A percentile compares a stretch with the other conserved stretches of the same genome.
Conservation (phyloP, 768 basidiomycete genomes). For the Lenzites betulinus region DNA sequence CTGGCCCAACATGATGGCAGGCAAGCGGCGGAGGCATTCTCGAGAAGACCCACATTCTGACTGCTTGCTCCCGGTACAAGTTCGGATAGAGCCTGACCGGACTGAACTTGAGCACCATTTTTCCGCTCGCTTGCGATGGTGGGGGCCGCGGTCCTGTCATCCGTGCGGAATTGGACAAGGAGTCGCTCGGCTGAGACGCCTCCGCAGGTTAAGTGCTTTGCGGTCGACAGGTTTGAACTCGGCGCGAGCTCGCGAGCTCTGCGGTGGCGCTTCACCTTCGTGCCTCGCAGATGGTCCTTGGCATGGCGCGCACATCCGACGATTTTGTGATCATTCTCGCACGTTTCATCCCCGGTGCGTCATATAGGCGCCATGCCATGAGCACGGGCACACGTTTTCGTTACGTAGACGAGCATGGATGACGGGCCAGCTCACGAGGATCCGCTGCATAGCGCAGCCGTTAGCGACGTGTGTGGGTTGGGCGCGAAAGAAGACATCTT, state of each 20-base stretch:
- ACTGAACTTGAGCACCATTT: slow-evolving; percentile 9
- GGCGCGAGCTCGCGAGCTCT: slow-evolving; percentile 11
- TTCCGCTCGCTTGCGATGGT: slow-evolving; percentile 7
- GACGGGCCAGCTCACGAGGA: neutral
- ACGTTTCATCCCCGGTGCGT: neutral
- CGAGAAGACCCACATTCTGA: neutral
- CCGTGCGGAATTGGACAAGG: neutral
- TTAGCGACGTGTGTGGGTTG: neutral
- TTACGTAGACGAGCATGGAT: neutral
- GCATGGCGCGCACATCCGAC: neutral
- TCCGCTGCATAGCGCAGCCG: neutral
- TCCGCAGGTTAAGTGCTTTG: neutral
- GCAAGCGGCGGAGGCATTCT: slow-evolving; percentile 14
- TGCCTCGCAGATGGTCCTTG: slow-evolving; percentile 3
- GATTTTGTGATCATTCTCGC: neutral
- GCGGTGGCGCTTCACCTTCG: neutral
- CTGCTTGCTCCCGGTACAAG: slow-evolving; percentile 16
- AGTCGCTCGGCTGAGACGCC: neutral
- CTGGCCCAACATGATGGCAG: slow-evolving; percentile 3
- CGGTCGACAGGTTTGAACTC: neutral
- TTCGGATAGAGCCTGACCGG: slow-evolving; percentile 16
- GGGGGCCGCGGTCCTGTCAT: neutral
- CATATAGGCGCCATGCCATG: neutral
- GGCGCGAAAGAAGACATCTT: neutral
- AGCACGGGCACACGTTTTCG: neutral